Percentiles rank a stretch among this genome's conserved stretches.
phyloP scores from a whole-genome alignment of 164 flowering plant species.

The Buxus sempervirens region DNA sequence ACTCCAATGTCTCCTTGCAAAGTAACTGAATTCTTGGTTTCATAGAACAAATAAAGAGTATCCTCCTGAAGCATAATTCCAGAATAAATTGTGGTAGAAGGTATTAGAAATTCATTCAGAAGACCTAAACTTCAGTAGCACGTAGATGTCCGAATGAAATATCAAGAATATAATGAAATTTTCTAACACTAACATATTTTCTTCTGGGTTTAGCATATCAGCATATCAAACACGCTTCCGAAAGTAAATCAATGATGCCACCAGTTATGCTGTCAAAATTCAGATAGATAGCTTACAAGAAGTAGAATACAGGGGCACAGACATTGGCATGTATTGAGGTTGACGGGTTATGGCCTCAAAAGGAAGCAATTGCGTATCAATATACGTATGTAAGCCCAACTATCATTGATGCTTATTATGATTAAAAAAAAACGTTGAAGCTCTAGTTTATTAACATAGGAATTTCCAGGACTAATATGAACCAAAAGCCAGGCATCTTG shows the following conservation, averaged over 20 bases:
- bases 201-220: not conserved
- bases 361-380: too few species aligned
- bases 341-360: not conserved
- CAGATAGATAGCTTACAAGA: not conserved
- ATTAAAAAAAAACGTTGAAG: too few species aligned
- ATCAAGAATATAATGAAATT: too few species aligned
- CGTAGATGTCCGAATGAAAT: too few species aligned
- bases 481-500: not conserved
- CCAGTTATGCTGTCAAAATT: not conserved
- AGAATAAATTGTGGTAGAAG: conserved; percentile 1
- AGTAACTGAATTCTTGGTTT: conserved; percentile 81
- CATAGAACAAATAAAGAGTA: conserved; percentile 67
- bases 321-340: not conserved
- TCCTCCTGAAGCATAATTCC: conserved; percentile 51
- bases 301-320: not conserved
- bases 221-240: not conserved
- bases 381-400: too few species aligned
- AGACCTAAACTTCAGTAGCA: not conserved
- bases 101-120: conserved; percentile 1
- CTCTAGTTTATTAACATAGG: not conserved
- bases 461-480: not conserved
- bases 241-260: not conserved
- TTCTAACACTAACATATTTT: not conserved
- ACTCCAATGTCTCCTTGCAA: conserved; percentile 96
- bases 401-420: too few species aligned